Evolutionary conservation across 306 rosid species (phyloP).

Genomic region (Citrullus mucosospermus): DNA sequence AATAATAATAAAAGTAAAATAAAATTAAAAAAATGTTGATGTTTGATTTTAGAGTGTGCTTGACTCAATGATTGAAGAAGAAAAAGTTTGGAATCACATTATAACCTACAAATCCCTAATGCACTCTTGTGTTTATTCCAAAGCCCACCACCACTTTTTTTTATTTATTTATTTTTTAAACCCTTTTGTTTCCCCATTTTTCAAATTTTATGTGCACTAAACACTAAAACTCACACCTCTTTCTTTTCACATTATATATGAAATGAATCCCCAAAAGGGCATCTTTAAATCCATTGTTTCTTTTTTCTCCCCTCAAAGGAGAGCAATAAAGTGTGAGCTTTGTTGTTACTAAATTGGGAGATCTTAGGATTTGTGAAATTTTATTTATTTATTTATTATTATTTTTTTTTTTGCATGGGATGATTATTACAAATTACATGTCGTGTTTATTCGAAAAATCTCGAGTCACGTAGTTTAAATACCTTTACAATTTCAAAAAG

Average conservation of each 20-base stretch:
- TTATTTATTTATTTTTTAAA: too few relatives aligned
- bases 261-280: not conserved
- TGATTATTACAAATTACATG: not conserved
- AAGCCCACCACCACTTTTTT: not conserved
- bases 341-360: not conserved
- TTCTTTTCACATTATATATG: not conserved
- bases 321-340: not conserved
- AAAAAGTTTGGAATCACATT: not conserved
- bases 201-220: not conserved
- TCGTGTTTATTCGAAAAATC: not conserved
- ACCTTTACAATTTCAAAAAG: not conserved
- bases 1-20: too few relatives aligned
- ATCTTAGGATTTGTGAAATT: not conserved
- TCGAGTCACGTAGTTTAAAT: not conserved
- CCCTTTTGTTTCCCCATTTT: not conserved
- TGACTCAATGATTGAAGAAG: slow-evolving; percentile 1
- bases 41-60: slow-evolving; percentile 5
- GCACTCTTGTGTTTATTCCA: not conserved
- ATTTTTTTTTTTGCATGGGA: too few relatives aligned
- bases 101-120: not conserved
- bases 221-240: not conserved
- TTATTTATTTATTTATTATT: not conserved
- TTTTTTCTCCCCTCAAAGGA: not conserved
- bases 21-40: not conserved
- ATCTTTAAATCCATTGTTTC: not conserved